Conservation (phyloP, 2,329 filamentous ascomycete species). For the Exophiala dermatitidis region DNA sequence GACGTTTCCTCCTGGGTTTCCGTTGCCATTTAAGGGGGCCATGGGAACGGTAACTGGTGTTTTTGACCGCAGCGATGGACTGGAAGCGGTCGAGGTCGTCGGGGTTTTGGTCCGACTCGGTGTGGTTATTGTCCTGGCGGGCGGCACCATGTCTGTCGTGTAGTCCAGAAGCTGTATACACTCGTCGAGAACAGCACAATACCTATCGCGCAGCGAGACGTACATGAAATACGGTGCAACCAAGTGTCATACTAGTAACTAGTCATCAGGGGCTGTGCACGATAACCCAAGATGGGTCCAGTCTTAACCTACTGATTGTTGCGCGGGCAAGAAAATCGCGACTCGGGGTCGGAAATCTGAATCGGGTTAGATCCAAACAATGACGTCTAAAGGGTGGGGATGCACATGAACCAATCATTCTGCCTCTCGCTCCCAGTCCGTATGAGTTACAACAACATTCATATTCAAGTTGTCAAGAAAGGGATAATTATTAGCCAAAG, state of each 20-base stretch:
- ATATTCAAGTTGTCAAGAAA: too few relatives aligned
- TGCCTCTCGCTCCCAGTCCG: too few relatives aligned
- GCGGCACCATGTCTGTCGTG: constrained; percentile 21
- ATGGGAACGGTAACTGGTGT: constrained; percentile 56
- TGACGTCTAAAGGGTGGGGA: constrained; percentile 8
- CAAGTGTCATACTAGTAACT: not conserved
- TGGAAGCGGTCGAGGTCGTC: constrained; percentile 64
- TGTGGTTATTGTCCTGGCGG: constrained; percentile 16
- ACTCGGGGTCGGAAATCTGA: not conserved
- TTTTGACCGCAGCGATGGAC: constrained; percentile 66
- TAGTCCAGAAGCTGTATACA: constrained; percentile 18
- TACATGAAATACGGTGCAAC: constrained; percentile 17
- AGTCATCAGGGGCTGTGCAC: not conserved
- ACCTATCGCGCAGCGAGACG: constrained; percentile 17
- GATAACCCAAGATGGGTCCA: constrained; percentile 1
- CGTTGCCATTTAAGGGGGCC: constrained; percentile 38
- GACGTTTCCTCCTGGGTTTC: constrained; percentile 65
- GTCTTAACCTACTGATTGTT: not conserved
- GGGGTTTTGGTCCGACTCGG: constrained; percentile 23
- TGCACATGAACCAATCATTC: not conserved
- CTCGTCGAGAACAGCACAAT: constrained; percentile 17
- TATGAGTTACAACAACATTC: too few relatives aligned
- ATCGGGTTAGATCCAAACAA: constrained; percentile 24
- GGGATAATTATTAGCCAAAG: too few relatives aligned
- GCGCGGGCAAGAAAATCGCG: not conserved